Percentiles rank a stretch among this genome's conserved stretches.
Evolutionary conservation across 148 eudicot species (phyloP).

Genomic region (Nepenthes gracilis): DNA sequence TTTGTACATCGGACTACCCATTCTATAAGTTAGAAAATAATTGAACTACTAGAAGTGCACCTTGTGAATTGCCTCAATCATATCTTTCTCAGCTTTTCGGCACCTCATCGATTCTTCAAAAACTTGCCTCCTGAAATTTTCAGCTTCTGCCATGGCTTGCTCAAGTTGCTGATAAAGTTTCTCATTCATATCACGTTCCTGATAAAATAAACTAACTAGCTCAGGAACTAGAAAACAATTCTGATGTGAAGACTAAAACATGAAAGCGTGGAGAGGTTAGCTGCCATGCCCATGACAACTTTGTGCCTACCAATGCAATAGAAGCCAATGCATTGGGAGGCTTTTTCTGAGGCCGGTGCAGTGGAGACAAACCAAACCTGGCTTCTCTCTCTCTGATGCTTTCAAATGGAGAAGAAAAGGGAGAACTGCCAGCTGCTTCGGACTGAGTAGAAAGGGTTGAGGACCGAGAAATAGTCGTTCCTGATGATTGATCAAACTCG

Average conservation of each 20-base stretch:
- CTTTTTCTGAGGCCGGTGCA: background rate
- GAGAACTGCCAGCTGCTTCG: slow-evolving; percentile 12
- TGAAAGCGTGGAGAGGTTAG: no score
- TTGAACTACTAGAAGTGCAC: background rate
- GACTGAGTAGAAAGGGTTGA: slow-evolving; percentile 8
- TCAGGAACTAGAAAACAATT: background rate
- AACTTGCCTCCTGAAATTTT: background rate
- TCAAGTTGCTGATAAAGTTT: slow-evolving; percentile 4
- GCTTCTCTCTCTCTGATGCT: background rate
- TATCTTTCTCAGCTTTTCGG: slow-evolving; percentile 19
- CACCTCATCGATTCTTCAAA: slow-evolving; percentile 4
- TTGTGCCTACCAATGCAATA: background rate
- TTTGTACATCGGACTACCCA: no score
- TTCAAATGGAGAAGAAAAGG: background rate
- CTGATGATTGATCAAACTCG: slow-evolving; percentile 9
- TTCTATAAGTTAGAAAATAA: no score
- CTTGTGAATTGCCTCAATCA: slow-evolving; percentile 1
- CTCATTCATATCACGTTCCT: slow-evolving; percentile 1
- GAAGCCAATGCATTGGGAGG: background rate
- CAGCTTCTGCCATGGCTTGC: slow-evolving; percentile 1
- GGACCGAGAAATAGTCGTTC: slow-evolving; percentile 10
- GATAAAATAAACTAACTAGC: background rate
- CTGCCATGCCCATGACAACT: background rate
- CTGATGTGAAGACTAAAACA: background rate
- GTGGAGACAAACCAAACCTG: background rate